Conservation (phyloP, 108 stramenopile genomes). For the Seminavis robusta region DNA sequence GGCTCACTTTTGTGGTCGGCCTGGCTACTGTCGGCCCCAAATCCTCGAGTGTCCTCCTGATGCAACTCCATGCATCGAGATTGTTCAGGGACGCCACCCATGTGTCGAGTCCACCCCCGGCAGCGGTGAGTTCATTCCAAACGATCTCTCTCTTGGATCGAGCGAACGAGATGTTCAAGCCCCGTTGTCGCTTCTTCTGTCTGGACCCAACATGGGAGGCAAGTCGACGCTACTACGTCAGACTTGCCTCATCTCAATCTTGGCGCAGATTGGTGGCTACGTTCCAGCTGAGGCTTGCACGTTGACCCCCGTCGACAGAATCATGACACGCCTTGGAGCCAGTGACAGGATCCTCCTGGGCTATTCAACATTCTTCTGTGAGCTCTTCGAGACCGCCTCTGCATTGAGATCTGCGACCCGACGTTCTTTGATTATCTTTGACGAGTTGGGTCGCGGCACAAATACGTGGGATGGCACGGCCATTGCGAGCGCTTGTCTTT, state of each 20-base stretch:
- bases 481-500: conserved; percentile 96
- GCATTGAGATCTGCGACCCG: conserved; percentile 93
- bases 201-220: conserved; percentile 95
- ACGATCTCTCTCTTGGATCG: conserved; percentile 81
- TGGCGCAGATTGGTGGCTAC: conserved; percentile 97
- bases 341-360: conserved; percentile 97
- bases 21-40: conserved; percentile 68
- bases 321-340: conserved; percentile 99
- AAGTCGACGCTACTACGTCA: conserved; percentile 97
- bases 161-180: conserved; percentile 8
- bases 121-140: conserved; percentile 91
- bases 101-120: conserved; percentile 81
- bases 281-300: conserved; percentile 92
- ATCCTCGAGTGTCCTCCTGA: conserved; percentile 68
- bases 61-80: conserved; percentile 52
- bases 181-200: conserved; percentile 81
- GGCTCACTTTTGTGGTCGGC: conserved; percentile 74
- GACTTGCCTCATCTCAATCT: conserved; percentile 93
- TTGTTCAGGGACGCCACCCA: conserved; percentile 92
- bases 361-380: conserved; percentile 94
- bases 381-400: conserved; percentile 96
- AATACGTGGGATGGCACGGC: conserved; percentile 98
- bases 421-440: conserved; percentile 95
- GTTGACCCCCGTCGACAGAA: conserved; percentile 96
- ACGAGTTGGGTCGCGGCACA: conserved; percentile 98